Percentiles rank a stretch among this genome's conserved stretches.
These are phyloP conservation scores for Neurospora tetrasperma DNA, from an alignment of 495 filamentous ascomycete genomes.

Conservation along the genomic window DNA sequence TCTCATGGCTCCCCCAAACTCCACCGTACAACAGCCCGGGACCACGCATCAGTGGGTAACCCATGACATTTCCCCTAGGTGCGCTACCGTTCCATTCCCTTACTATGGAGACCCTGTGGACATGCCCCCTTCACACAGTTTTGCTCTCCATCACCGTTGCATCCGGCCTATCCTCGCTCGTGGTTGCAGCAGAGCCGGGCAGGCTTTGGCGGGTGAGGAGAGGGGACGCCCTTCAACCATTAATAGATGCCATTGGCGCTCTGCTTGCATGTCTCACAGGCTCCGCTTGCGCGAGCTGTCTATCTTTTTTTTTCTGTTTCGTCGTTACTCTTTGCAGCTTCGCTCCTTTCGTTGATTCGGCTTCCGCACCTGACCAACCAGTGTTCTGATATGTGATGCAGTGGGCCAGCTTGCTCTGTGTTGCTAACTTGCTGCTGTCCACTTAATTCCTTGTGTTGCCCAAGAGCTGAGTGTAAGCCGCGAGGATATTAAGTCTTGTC, in stretches of 20 bases:
- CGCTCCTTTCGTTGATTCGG: background rate
- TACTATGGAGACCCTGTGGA: background rate
- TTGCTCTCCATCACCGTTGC: slow-evolving; percentile 24
- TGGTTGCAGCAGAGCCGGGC: slow-evolving; percentile 16
- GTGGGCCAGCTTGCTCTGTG: slow-evolving; percentile 15
- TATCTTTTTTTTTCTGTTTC: slow-evolving; percentile 10
- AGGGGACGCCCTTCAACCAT: slow-evolving; percentile 8
- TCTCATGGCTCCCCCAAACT: background rate
- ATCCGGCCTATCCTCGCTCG: slow-evolving; percentile 24
- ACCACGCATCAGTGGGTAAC: background rate
- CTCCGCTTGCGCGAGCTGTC: slow-evolving; percentile 16
- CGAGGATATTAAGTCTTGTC: slow-evolving; percentile 11
- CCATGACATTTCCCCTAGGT: background rate
- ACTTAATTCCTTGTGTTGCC: slow-evolving; percentile 5
- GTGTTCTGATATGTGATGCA: slow-evolving; percentile 19
- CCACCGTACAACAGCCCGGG: background rate
- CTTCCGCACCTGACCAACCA: slow-evolving; percentile 8
- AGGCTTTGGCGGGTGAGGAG: background rate
- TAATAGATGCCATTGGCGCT: slow-evolving; percentile 26
- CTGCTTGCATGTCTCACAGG: slow-evolving; percentile 8
- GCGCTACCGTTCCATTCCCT: background rate
- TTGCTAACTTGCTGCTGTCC: slow-evolving; percentile 11
- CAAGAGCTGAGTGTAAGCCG: slow-evolving; percentile 12
- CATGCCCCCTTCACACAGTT: background rate
- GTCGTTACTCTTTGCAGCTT: background rate